Base-by-base conservation (phyloP, 1,284 basidiomycete genomes). In the Peniophora sp. region DNA sequence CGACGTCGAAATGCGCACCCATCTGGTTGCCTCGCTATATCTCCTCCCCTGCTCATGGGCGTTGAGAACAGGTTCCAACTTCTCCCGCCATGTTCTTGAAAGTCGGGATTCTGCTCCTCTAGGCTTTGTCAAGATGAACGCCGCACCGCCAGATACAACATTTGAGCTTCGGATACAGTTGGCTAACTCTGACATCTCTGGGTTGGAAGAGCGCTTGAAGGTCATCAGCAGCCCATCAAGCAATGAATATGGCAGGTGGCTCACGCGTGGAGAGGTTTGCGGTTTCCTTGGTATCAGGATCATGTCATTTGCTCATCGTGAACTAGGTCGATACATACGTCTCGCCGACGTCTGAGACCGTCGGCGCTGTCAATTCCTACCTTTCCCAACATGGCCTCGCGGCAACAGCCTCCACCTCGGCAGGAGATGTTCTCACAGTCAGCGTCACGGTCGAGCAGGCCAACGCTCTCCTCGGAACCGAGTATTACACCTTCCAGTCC, bases 401-500 rank as follows among this genome's bases (percentile, higher is more conserved):
- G 6, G 55, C 64, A 18, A 54, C 51, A 34, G 54, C 57, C 6
- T 54, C 55, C 34, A 60, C 64, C 9, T 60, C 62, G 47, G 56
- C 54, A 9, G 60, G 57, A 2, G 57, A 61, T 48, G 58, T 57
- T 57, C 51, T 61, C 44, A 41, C 49, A 24, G 50, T 61, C 44
- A 44, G 48, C 10, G 47, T 60, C 22, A 56, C 57, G 2, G 58
- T 69, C 36, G 59, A 60, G 53, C 59, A 68, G 53, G 71, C 70
- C 9, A 68, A 62, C 49, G 52, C 52, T 22, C 58, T 73, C 12
- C 55, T 73, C 22, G 52, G 55, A 24, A 58, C 68, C 32, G 53
- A 70, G 24, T 73, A 66, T 57, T 56, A 61, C 35, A 55, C 60
- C 15, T 72, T 68, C 56, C 60, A 55, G 24, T 65, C 71, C 54